Percentiles rank a stretch among this genome's conserved stretches.
Conservation (phyloP, 306 rosid genomes). For the Erythrophleum fordii region DNA sequence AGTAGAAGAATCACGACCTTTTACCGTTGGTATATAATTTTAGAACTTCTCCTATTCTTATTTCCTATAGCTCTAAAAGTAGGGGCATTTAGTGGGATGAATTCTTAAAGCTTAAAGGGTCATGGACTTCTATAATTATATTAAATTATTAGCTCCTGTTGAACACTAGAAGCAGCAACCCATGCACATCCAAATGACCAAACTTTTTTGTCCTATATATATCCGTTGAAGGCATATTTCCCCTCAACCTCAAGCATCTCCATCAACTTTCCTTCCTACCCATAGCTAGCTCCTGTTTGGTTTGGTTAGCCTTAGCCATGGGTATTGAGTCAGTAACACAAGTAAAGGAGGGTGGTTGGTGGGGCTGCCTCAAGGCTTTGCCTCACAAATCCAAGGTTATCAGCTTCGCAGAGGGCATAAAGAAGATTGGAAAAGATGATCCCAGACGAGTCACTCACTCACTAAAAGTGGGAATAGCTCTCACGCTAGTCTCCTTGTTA, state of each 20-base stretch:
- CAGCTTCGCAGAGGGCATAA: constrained; percentile 42
- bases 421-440: constrained; percentile 81
- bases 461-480: constrained; percentile 87
- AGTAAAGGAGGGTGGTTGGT: constrained; percentile 28
- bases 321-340: constrained; percentile 52
- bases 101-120: constrained; percentile 22
- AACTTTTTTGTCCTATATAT: constrained; percentile 51
- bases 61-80: neutral
- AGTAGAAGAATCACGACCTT: no score
- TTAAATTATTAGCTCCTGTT: constrained; percentile 30
- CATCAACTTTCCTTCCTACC: neutral
- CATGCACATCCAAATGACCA: constrained; percentile 38
- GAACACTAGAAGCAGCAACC: constrained; percentile 46
- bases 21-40: neutral
- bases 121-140: constrained; percentile 43
- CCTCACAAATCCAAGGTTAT: constrained; percentile 44
- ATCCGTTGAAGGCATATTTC: neutral
- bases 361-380: constrained; percentile 44
- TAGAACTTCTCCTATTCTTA: constrained; percentile 20
- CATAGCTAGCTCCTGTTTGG: neutral
- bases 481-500: constrained; percentile 77
- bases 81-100: constrained; percentile 12
- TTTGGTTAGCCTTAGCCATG: constrained; percentile 46
- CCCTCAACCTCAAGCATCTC: constrained; percentile 34
- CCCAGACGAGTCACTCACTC: constrained; percentile 91